Base-by-base conservation (phyloP, 441 rosid species). In the Metrosideros polymorpha region DNA sequence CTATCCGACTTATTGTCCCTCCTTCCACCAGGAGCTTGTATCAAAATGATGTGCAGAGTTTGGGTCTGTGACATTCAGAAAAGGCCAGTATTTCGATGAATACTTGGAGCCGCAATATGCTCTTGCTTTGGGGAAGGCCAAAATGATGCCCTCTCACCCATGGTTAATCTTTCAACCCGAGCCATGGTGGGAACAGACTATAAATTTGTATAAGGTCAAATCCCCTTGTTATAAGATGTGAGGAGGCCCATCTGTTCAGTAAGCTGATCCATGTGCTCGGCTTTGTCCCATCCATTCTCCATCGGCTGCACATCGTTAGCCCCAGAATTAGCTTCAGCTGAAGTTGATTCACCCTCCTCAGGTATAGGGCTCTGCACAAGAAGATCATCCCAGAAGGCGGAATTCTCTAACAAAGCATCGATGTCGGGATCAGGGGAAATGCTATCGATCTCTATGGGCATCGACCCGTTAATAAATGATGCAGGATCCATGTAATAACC, bases 231-330 rank as follows among this genome's bases (percentile, higher is more conserved):
- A 30, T 94, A 93, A 42, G 99, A 92, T n/a, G 94, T 84, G 76
- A 96, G 95, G 88, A 89, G 98, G 82, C 92, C 96, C 98, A 98
- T 95, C 89, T 95, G 95, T 89, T 94, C 97, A 7, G 99, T 94
- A 35, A 96, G 97, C 83, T 94, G 91, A 90, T 95, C 95, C 96
- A 96, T 79, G 87, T 89, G 91, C 88, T 92, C 89, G 30, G 88
- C 54, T 85, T 89, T 91, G 85, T 91, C 92, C 95, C 96, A 93
- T 85, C 90, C 92, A 49, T 91, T 90, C 82, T 90, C 94, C 51
- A 19, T 86, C 59, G 77, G 63, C 90, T 89, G 92, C 83, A 86
- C 85, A 79, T 90, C 92, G 12, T 85, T 89, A 49, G 85, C 93
- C 55, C 76, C 83, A n/a, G 86, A 52, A 86, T 87, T 52, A 83